Evolutionary conservation across 306 rosid genomes (phyloP).

Genomic region (Lupinus albus): DNA sequence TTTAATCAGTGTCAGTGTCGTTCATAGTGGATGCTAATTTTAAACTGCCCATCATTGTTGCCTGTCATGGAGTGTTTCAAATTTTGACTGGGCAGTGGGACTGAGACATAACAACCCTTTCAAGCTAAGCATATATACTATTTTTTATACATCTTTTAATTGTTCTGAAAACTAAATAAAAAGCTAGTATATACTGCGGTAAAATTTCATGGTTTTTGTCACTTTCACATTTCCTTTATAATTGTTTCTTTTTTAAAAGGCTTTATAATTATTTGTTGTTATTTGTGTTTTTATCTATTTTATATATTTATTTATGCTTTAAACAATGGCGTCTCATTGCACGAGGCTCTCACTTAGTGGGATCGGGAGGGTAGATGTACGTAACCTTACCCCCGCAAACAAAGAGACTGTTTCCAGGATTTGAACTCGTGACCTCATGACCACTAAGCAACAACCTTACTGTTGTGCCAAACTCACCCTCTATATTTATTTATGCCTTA

Average conservation of each 20-base stretch:
- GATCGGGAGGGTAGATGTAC: no score
- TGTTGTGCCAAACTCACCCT: no score
- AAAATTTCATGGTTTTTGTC: constrained; percentile 4
- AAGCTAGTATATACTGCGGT: constrained; percentile 9
- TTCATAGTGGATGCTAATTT: neutral
- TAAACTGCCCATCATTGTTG: constrained; percentile 20
- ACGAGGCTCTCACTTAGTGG: no score
- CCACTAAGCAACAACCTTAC: no score
- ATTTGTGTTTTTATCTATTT: neutral
- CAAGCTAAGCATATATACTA: constrained; percentile 9
- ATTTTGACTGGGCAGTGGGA: constrained; percentile 1
- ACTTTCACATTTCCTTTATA: neutral
- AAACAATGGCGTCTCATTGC: no score
- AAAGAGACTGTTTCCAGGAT: no score
- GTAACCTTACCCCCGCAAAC: no score
- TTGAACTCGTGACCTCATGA: no score
- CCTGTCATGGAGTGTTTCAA: constrained; percentile 34
- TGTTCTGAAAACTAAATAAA: constrained; percentile 3
- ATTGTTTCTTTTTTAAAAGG: neutral
- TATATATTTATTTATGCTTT: neutral
- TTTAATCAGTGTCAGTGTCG: neutral
- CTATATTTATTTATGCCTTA: neutral
- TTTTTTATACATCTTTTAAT: neutral
- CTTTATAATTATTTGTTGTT: neutral
- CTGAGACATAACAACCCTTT: neutral